A percentile compares a stretch with the other conserved stretches of the same genome.
Evolutionary conservation across 192 early-diverging fungal genomes (phyloP).

Genomic region (Chytriomyces sp.): DNA sequence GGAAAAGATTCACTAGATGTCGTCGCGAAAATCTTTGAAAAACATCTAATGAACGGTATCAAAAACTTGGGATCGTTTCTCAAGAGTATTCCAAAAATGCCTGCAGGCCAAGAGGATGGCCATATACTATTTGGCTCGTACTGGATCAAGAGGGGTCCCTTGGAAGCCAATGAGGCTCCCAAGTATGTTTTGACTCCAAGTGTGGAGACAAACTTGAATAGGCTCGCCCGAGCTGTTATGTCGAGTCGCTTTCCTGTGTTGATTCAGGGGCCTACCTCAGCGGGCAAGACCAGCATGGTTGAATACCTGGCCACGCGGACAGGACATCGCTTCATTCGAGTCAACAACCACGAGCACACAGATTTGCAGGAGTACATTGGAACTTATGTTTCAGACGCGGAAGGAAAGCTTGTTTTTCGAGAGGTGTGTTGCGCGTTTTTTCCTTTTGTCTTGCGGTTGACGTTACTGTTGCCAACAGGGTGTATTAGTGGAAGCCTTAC

Average conservation of each 20-base stretch:
- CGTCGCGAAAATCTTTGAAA: slow-evolving; percentile 58
- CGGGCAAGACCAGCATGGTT: slow-evolving; percentile 98
- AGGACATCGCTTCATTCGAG: slow-evolving; percentile 93
- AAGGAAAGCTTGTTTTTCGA: slow-evolving; percentile 88
- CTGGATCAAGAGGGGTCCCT: slow-evolving; percentile 74
- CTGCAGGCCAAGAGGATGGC: slow-evolving; percentile 24
- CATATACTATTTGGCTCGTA: slow-evolving; percentile 83
- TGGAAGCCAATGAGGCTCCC: slow-evolving; percentile 21
- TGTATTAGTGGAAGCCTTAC: slow-evolving; percentile 87
- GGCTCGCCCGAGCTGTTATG: slow-evolving; percentile 90
- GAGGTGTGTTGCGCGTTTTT: slow-evolving; percentile 60
- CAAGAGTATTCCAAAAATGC: slow-evolving; percentile 61
- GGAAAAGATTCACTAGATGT: slow-evolving; percentile 65
- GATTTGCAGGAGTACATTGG: slow-evolving; percentile 98
- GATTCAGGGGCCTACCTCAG: slow-evolving; percentile 97
- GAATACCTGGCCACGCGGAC: slow-evolving; percentile 89
- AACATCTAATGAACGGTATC: slow-evolving; percentile 61
- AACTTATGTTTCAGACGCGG: slow-evolving; percentile 78
- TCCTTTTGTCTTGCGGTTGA: slow-evolving; percentile 4
- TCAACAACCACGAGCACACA: slow-evolving; percentile 99
- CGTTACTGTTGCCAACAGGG: slow-evolving; percentile 49
- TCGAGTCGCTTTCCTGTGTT: slow-evolving; percentile 88
- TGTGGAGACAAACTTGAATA: slow-evolving; percentile 81
- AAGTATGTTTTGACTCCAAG: slow-evolving; percentile 86
- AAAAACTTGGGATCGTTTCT: slow-evolving; percentile 58